Evolutionary conservation across 2,329 filamentous ascomycete genomes (phyloP).

Genomic region (Juglanconis sp.): DNA sequence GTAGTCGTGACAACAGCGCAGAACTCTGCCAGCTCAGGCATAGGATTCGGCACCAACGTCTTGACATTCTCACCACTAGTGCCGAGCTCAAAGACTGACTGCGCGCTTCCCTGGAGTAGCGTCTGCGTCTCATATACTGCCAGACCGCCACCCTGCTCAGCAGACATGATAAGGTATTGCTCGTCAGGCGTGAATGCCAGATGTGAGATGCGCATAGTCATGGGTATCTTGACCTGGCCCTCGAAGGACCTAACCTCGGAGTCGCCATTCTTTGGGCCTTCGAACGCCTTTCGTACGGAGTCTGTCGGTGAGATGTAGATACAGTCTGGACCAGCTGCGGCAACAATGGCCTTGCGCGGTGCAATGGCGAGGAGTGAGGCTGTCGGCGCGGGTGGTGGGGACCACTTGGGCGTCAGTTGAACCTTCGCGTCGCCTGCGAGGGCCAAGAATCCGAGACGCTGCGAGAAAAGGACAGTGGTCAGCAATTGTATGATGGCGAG

Average conservation of each 20-base stretch:
- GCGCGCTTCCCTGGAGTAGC: constrained; percentile 62
- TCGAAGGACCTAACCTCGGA: constrained; percentile 67
- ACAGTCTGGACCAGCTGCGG: constrained; percentile 79
- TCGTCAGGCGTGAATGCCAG: constrained; percentile 90
- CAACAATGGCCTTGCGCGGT: constrained; percentile 74
- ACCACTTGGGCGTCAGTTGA: constrained; percentile 77
- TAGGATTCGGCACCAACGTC: constrained; percentile 76
- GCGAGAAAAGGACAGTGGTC: constrained; percentile 13
- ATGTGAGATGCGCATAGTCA: constrained; percentile 78
- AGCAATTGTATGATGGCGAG: constrained; percentile 19
- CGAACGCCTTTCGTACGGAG: constrained; percentile 72
- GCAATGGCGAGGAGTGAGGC: constrained; percentile 84
- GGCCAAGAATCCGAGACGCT: constrained; percentile 77
- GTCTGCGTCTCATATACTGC: constrained; percentile 76
- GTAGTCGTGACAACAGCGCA: constrained; percentile 77
- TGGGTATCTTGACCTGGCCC: constrained; percentile 68
- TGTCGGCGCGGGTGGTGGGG: constrained; percentile 68
- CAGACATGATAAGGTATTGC: constrained; percentile 75
- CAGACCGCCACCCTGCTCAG: constrained; percentile 76
- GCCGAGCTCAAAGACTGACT: constrained; percentile 69
- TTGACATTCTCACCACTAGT: constrained; percentile 75
- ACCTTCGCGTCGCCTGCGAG: constrained; percentile 79
- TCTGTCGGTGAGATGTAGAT: constrained; percentile 76
- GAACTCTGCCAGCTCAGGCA: constrained; percentile 65
- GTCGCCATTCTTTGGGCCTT: constrained; percentile 54